phyloP scores from a whole-genome alignment of 2,329 filamentous ascomycete genomes.

The Monosporascus sp. region DNA sequence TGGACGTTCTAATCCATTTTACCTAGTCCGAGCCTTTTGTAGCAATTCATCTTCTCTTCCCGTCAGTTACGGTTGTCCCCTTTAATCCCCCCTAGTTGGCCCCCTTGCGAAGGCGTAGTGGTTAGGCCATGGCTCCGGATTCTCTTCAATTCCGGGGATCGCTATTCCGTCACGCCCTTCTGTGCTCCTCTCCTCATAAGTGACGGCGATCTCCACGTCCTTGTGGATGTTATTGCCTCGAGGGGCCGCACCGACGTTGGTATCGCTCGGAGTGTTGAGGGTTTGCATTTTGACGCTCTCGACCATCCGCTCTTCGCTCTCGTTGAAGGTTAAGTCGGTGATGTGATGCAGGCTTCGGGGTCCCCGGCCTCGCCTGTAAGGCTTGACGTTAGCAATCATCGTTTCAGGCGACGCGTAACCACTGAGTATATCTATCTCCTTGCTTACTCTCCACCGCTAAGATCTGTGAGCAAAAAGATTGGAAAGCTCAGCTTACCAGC shows the following conservation, averaged over 20 bases:
- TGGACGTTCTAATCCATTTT: too few species aligned
- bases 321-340: constrained; percentile 34
- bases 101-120: constrained; percentile 14
- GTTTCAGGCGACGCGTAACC: too few species aligned
- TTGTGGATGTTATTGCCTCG: constrained; percentile 35
- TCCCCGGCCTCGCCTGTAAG: constrained; percentile 20
- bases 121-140: constrained; percentile 6
- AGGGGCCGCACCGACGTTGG: constrained; percentile 7
- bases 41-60: neutral
- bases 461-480: too few species aligned
- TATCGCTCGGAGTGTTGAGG: constrained; percentile 20
- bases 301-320: constrained; percentile 41
- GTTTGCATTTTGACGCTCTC: constrained; percentile 35
- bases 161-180: constrained; percentile 1
- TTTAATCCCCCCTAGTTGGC: constrained; percentile 2
- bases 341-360: constrained; percentile 29
- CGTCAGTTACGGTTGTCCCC: neutral
- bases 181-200: constrained; percentile 8
- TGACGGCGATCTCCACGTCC: constrained; percentile 29
- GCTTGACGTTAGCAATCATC: neutral
- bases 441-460: too few species aligned
- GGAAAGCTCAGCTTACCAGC: constrained; percentile 11
- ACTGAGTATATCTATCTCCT: too few species aligned
- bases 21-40: too few species aligned
- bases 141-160: constrained; percentile 10